Evolutionary conservation across 2,329 filamentous ascomycete species (phyloP).

Genomic region (Penicillium glabrum): DNA sequence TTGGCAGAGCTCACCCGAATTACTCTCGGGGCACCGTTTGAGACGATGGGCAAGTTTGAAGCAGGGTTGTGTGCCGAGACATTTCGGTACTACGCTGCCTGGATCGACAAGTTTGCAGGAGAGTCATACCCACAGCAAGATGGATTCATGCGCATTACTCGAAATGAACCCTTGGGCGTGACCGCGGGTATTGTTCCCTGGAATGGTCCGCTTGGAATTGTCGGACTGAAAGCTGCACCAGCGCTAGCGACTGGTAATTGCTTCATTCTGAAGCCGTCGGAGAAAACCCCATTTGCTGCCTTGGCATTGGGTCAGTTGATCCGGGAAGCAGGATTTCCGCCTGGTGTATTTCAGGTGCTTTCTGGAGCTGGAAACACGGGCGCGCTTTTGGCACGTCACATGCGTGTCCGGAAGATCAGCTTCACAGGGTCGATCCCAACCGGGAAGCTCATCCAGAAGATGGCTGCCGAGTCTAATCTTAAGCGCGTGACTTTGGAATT

Average conservation of each 20-base stretch:
- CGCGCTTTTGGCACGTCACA: constrained; percentile 61
- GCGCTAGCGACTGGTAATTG: constrained; percentile 62
- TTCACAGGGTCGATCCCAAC: constrained; percentile 62
- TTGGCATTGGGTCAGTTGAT: constrained; percentile 52
- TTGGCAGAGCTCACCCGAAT: too few relatives aligned
- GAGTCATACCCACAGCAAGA: constrained; percentile 15
- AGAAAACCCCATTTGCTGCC: constrained; percentile 67
- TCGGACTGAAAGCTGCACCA: constrained; percentile 78
- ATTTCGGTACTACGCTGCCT: constrained; percentile 17
- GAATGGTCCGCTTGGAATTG: constrained; percentile 83
- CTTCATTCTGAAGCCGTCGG: constrained; percentile 63
- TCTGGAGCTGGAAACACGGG: constrained; percentile 51
- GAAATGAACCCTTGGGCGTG: neutral
- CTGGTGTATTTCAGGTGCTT: constrained; percentile 60
- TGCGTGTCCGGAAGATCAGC: constrained; percentile 62
- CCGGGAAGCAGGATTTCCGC: constrained; percentile 60
- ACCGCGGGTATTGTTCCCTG: constrained; percentile 67
- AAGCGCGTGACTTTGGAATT: constrained; percentile 67
- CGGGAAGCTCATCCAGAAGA: constrained; percentile 59
- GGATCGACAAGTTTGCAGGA: constrained; percentile 17
- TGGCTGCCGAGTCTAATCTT: constrained; percentile 59
- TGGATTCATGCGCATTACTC: constrained; percentile 6
- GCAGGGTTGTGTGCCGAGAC: too few relatives aligned
- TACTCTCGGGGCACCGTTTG: too few relatives aligned
- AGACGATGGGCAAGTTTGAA: too few relatives aligned